Percentiles rank a stretch among this genome's conserved stretches.
phyloP scores from a whole-genome alignment of 2,329 filamentous ascomycete genomes.

The Amauroascus niger region DNA sequence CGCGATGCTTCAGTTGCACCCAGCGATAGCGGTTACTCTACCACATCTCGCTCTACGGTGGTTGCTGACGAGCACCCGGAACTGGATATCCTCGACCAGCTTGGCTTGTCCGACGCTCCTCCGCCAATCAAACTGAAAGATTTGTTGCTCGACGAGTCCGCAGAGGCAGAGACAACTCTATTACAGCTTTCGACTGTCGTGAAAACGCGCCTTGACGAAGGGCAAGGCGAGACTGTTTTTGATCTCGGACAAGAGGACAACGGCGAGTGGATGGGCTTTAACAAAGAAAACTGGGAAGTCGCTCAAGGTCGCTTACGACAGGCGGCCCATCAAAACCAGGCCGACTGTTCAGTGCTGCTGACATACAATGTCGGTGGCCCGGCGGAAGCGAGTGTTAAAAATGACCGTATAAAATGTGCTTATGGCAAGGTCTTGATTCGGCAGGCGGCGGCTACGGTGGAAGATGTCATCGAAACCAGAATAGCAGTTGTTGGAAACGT shows the following conservation, averaged over 20 bases:
- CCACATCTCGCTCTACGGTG: conserved; percentile 26
- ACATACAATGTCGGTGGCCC: conserved; percentile 83
- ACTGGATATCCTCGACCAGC: conserved; percentile 76
- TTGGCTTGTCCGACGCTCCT: conserved; percentile 58
- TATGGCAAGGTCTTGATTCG: conserved; percentile 83
- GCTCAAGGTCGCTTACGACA: conserved; percentile 57
- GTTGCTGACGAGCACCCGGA: conserved; percentile 65
- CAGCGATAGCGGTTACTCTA: conserved; percentile 37
- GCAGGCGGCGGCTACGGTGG: conserved; percentile 59
- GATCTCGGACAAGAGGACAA: conserved; percentile 87
- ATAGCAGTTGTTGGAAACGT: conserved; percentile 98
- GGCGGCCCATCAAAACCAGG: conserved; percentile 55
- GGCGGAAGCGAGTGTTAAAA: conserved; percentile 57
- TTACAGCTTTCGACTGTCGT: conserved; percentile 57
- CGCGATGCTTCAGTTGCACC: conserved; percentile 27
- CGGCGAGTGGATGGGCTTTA: conserved; percentile 73
- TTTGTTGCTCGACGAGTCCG: conserved; percentile 53
- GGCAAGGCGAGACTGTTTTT: conserved; percentile 80
- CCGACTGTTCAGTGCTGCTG: conserved; percentile 71
- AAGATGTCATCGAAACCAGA: conserved; percentile 87
- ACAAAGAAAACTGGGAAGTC: conserved; percentile 61
- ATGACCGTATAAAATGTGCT: conserved; percentile 60
- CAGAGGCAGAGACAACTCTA: conserved; percentile 50
- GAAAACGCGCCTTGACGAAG: conserved; percentile 63
- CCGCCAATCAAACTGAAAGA: conserved; percentile 59